Conservation (phyloP, 2,329 filamentous ascomycete species). For the Sporothrix curviconia region DNA sequence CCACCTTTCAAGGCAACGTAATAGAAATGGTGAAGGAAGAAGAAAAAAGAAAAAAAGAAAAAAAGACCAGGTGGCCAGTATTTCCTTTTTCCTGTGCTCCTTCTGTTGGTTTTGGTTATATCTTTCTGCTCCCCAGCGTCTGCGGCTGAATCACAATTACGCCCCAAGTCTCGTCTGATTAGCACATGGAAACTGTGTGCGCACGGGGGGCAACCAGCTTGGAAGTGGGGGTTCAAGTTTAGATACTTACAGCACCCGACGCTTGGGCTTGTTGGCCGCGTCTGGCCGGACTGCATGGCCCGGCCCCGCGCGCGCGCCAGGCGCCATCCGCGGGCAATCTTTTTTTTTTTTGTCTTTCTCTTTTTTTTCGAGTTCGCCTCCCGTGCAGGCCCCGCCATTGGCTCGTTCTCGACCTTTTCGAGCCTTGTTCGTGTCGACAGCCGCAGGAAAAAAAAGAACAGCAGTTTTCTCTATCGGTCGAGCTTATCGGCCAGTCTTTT, state of each 20-base stretch:
- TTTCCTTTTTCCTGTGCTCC: neutral
- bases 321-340: neutral
- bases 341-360: neutral
- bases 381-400: too few species aligned
- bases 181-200: neutral
- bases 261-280: neutral
- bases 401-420: neutral
- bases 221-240: neutral
- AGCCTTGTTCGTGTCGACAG: neutral
- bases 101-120: neutral
- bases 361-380: too few species aligned
- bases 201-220: too few species aligned
- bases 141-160: too few species aligned
- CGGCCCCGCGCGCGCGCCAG: slow-evolving; percentile 5
- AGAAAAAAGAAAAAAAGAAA: neutral
- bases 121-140: neutral
- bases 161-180: too few species aligned
- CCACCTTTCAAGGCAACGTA: neutral
- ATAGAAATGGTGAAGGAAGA: neutral
- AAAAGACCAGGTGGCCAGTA: neutral
- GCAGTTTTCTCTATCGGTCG: neutral
- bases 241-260: too few species aligned
- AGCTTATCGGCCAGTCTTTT: neutral
- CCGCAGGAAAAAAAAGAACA: neutral
- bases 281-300: neutral